Evolutionary conservation across 345 rosid species (phyloP).

Genomic region (Melaleuca alternifolia): DNA sequence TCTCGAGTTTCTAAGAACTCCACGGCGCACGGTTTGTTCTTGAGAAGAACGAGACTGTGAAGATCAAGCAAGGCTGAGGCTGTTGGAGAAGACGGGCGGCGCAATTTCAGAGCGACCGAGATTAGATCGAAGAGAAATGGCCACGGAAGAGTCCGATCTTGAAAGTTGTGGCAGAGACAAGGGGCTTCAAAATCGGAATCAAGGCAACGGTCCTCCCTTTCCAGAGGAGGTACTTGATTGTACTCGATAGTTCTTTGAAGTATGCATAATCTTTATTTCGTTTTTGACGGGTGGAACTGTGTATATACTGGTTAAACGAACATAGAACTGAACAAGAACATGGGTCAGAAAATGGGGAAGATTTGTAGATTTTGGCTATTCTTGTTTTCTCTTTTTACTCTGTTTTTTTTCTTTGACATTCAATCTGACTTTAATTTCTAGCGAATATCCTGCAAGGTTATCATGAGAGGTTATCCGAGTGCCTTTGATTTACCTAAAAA

Average conservation of each 20-base stretch:
- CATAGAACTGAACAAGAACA: neutral
- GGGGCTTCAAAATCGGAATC: neutral
- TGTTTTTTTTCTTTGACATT: neutral
- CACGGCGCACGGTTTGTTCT: neutral
- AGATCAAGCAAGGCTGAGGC: neutral
- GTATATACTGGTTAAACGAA: neutral
- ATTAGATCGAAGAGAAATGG: neutral
- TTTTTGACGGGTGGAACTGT: neutral
- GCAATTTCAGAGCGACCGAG: neutral
- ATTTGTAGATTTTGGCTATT: neutral
- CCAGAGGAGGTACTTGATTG: neutral
- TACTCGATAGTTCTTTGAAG: neutral
- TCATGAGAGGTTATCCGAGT: neutral
- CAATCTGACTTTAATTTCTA: neutral
- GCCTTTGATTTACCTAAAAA: neutral
- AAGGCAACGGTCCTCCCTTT: neutral
- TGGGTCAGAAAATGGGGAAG: neutral
- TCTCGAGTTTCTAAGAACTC: neutral
- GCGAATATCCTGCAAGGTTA: neutral
- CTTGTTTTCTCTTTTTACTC: neutral
- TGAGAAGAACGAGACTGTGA: neutral
- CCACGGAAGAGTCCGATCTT: neutral
- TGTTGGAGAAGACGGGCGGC: neutral
- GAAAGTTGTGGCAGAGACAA: neutral
- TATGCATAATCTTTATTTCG: neutral